Base-by-base conservation (phyloP, 257 asterid species). In the Catharanthus roseus region DNA sequence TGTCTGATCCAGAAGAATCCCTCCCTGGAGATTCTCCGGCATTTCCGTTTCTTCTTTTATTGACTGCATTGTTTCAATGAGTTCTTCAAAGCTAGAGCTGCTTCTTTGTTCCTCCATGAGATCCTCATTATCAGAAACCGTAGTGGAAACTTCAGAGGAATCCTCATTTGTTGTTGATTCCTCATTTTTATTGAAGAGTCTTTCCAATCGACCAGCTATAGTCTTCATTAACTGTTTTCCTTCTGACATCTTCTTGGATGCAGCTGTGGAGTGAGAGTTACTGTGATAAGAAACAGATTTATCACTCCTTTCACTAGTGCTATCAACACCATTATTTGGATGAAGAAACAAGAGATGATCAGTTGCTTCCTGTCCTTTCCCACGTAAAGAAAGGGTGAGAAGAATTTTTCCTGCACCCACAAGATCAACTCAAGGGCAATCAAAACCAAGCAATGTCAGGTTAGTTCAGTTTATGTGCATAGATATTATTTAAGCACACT, bases 1-100 rank as follows among this genome's bases (percentile, higher is more conserved):
- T 21, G 81, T 84, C 60, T 89, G 87, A 79, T 93, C 91, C 4
- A 93, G 67, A 75, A 93, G 88, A 77, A 87, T 66, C 28, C 98
- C 98, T 4, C 96, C 96, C 6, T 53, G 87, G 3, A 90, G 86
- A 79, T 86, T 78, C 54, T 82, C 90, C 0, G 96, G 96, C 73
- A 73, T 79, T 65, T 79, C 86, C 39, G 15, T 42, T 39, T 82
- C 81, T 53, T 77, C 91, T 7, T 69, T 82, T 39, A 38, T 80
- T 10, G 87, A 81, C 70, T 84, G 84, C 80, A 83, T 50, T 49
- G 42, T 82, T 47, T 87, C 84, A 4, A 90, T 74, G 19, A 63
- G 71, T 75, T 86, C 97, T 65, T 82, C 76, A 57, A 92, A 90
- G 75, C 76, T 86, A 65, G 77, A 69, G 75, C 36, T 70, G 11